Evolutionary conservation across 2,329 filamentous ascomycete species (phyloP), one percentile per base, ranked within the genome.

Genomic region (Trichophaea hybrida): DNA sequence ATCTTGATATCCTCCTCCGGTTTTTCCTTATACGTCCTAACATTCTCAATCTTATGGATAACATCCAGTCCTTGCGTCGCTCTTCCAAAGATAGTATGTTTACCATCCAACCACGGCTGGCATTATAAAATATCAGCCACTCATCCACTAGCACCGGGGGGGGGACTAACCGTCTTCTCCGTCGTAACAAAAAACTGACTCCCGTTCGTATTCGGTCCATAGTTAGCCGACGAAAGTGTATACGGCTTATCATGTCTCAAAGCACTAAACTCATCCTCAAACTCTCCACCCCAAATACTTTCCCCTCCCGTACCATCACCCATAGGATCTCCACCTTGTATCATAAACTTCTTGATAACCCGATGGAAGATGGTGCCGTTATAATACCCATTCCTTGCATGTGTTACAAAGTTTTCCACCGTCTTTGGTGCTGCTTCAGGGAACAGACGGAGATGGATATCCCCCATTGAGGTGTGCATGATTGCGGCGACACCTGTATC

Each of bases 151-250:
- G 6, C 34, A 32, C 46, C 34, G 15, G 7, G 5, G 34, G 5
- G 32, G 17, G 32, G 5, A 55, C 53, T 55, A 12, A 85, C 83
- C 66, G 93, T 89, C 75, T 94, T 94, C 73, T 96, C 94, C 0
- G 91, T 96, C 0, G 93, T 98, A 66, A 98, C 95, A 69, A 98
- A 98, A 72, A 98, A 98, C 72, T 98, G 93, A 69, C 86, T 93
- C 12, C 86, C 93, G 71, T 98, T 98, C 38, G 90, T 96, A 69
- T 91, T 89, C 0, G 89, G 88, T 0, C 93, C 93, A 0, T 93
- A 91, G 72, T 98, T 98, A 10, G 93, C 93, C 93, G 98, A 98
- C 71, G 87, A 94, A 52, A 62, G 78, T 0, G 90, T 97, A 71
- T 95, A 98, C 1, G 93, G 86, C 74, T 93, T 94, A 74, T 98